phyloP scores from a whole-genome alignment of 805 yeast genomes.

The Pichia californica region DNA sequence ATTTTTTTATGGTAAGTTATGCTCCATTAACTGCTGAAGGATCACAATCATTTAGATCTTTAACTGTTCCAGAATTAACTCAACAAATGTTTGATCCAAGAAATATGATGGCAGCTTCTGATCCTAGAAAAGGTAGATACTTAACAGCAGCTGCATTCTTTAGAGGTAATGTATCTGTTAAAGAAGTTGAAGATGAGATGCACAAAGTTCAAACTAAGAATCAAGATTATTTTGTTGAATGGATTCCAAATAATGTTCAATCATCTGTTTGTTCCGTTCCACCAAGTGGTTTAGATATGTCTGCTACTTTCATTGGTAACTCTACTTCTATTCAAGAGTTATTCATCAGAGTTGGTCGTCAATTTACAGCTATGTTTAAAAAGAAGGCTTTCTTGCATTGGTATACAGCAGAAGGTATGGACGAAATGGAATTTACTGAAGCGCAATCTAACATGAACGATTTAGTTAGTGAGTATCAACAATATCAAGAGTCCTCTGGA shows the following conservation, averaged over 20 bases:
- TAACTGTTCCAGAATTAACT: conserved; percentile 85
- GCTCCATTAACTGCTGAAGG: conserved; percentile 85
- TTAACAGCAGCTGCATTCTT: conserved; percentile 90
- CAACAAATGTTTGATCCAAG: conserved; percentile 90
- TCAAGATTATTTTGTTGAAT: conserved; percentile 80
- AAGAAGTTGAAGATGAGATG: conserved; percentile 95
- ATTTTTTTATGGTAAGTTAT: conserved; percentile 92
- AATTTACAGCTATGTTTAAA: conserved; percentile 86
- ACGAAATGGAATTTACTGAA: conserved; percentile 87
- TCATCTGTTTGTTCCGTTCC: conserved; percentile 90
- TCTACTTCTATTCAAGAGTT: conserved; percentile 89
- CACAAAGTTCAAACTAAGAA: conserved; percentile 75
- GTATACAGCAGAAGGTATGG: conserved; percentile 97
- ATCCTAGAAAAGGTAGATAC: conserved; percentile 86
- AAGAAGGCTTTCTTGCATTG: conserved; percentile 95
- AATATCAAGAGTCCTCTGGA: conserved; percentile 77
- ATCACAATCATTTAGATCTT: conserved; percentile 74
- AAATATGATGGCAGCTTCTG: conserved; percentile 95
- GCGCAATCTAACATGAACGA: conserved; percentile 91
- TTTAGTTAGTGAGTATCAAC: conserved; percentile 84
- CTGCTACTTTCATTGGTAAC: conserved; percentile 91
- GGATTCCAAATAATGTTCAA: conserved; percentile 95
- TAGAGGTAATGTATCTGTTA: conserved; percentile 87
- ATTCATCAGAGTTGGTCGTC: conserved; percentile 83
- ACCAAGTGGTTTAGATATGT: conserved; percentile 77